Percentiles rank a stretch among this genome's conserved stretches.
Evolutionary conservation across 1,284 basidiomycete species (phyloP).

Genomic region (Mycosarcoma mackinlayi): DNA sequence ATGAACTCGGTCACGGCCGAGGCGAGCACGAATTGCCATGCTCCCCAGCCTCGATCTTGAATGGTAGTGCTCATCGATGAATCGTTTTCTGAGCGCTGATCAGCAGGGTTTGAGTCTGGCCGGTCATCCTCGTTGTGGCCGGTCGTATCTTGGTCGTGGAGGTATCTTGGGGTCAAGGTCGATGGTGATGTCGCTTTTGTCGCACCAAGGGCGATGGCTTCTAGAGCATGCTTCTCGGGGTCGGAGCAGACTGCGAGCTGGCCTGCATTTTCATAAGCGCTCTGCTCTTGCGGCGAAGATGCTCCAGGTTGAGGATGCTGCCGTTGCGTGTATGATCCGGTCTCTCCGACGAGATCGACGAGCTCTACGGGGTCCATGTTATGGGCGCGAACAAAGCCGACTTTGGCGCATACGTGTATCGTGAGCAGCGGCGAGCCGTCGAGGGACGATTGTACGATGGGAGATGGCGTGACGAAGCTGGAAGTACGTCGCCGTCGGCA

Average conservation of each 20-base stretch:
- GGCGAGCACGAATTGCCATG: constrained; percentile 42
- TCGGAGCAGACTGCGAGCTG: neutral
- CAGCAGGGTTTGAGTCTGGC: neutral
- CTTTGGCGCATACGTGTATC: no score
- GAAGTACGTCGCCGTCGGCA: constrained; percentile 14
- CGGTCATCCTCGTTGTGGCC: no score
- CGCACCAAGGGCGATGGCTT: neutral
- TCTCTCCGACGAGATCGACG: constrained; percentile 14
- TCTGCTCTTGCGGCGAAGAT: neutral
- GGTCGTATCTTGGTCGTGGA: no score
- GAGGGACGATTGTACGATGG: neutral
- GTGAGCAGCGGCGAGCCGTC: no score
- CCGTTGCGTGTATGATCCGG: constrained; percentile 1
- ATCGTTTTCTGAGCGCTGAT: neutral
- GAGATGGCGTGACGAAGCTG: constrained; percentile 9
- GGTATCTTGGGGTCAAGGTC: neutral
- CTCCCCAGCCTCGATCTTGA: constrained; percentile 37
- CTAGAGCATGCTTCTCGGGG: constrained; percentile 4
- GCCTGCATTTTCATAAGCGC: neutral
- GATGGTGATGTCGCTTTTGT: neutral
- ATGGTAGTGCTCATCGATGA: neutral
- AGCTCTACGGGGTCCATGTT: constrained; percentile 36
- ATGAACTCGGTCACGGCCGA: constrained; percentile 46
- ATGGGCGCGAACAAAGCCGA: no score
- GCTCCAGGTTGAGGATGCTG: constrained; percentile 1